These are phyloP conservation scores for Melaleuca quinquenervia DNA, from an alignment of 345 rosid genomes.

Conservation along the genomic window DNA sequence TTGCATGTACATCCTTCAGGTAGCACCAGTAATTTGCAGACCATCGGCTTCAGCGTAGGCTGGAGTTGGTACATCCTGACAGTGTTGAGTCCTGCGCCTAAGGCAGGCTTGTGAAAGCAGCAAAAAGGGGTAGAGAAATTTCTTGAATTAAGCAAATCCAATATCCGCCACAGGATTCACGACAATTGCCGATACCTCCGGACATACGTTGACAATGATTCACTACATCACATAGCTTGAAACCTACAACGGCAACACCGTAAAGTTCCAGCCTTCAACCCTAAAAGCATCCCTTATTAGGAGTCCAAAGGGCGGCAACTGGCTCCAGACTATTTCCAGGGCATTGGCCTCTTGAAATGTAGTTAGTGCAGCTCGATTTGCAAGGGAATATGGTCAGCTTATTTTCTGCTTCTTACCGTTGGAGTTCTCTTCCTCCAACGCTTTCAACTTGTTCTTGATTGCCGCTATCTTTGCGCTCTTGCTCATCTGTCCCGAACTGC, in stretches of 20 bases:
- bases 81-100: too few species aligned
- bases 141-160: neutral
- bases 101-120: neutral
- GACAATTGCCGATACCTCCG: neutral
- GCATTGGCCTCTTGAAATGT: neutral
- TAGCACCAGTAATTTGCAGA: too few species aligned
- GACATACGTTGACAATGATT: neutral
- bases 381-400: slow-evolving; percentile 1
- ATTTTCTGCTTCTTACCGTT: slow-evolving; percentile 56
- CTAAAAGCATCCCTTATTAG: neutral
- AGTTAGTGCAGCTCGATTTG: neutral
- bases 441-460: slow-evolving; percentile 79
- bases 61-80: too few species aligned
- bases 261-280: neutral
- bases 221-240: neutral
- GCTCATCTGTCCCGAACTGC: slow-evolving; percentile 48
- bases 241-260: neutral
- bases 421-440: slow-evolving; percentile 53
- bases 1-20: too few species aligned
- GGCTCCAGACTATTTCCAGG: neutral
- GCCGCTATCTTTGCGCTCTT: slow-evolving; percentile 71
- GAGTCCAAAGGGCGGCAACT: neutral
- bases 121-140: neutral
- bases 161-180: neutral
- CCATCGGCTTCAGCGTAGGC: too few species aligned